Percentiles rank a stretch among this genome's conserved stretches.
Evolutionary conservation across 139 green algal genomes (phyloP).

Genomic region (Coelastrella sp.): DNA sequence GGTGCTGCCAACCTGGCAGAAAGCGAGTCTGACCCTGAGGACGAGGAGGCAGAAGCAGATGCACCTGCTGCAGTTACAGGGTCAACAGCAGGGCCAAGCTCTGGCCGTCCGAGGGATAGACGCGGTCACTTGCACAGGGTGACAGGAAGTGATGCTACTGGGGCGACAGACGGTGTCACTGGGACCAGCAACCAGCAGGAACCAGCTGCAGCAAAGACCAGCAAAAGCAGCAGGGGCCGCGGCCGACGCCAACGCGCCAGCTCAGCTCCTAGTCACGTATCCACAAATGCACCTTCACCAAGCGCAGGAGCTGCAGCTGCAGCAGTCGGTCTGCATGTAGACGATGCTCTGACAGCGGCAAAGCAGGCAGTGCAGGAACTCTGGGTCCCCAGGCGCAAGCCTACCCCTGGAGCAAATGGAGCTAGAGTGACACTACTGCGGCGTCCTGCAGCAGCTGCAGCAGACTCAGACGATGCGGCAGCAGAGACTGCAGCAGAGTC

Average conservation of each 20-base stretch:
- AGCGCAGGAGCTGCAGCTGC: background rate
- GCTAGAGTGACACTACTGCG: constrained; percentile 35
- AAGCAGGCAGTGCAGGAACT: constrained; percentile 32
- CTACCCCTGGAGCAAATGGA: constrained; percentile 28
- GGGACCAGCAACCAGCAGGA: background rate
- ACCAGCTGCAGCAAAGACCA: background rate
- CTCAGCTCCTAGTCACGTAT: too few species aligned
- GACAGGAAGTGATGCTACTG: too few species aligned
- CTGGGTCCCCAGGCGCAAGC: constrained; percentile 41
- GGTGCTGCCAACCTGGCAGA: constrained; percentile 25
- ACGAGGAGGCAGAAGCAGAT: constrained; percentile 8
- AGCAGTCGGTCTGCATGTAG: constrained; percentile 20
- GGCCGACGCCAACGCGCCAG: background rate
- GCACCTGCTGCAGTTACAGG: background rate
- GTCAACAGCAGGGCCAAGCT: background rate
- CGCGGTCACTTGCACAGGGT: background rate
- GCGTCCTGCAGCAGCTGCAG: background rate
- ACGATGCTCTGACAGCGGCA: constrained; percentile 31
- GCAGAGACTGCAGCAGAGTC: background rate
- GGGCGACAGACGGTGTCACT: too few species aligned
- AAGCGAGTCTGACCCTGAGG: constrained; percentile 11
- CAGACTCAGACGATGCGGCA: background rate
- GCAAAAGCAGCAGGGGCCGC: constrained; percentile 1
- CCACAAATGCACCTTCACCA: too few species aligned
- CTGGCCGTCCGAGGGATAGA: background rate